Percentiles rank a stretch among this genome's conserved stretches.
Conservation (phyloP, 2,329 filamentous ascomycete species). For the Helicocarpus griseus region DNA sequence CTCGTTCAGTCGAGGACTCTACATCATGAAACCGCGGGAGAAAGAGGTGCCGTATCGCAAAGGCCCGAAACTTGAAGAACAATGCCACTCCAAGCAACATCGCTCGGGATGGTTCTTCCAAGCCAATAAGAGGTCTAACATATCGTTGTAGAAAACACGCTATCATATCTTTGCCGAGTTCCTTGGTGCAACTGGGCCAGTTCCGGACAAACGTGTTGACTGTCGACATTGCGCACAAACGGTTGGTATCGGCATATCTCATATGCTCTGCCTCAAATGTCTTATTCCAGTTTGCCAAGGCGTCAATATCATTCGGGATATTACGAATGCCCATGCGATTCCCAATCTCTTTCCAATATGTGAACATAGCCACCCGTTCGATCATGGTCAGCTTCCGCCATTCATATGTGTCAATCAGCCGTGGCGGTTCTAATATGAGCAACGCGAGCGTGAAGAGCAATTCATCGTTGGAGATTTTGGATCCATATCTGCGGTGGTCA, state of each 20-base stretch:
- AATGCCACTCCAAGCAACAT: neutral
- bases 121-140: neutral
- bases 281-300: neutral
- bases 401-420: conserved; percentile 52
- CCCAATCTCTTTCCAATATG: conserved; percentile 55
- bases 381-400: conserved; percentile 55
- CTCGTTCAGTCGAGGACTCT: conserved; percentile 7
- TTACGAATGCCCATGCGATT: conserved; percentile 54
- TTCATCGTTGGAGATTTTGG: conserved; percentile 47
- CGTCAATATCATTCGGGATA: neutral
- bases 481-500: conserved; percentile 44
- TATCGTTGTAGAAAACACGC: neutral
- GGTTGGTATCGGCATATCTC: neutral
- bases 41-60: neutral
- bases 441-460: conserved; percentile 50
- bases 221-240: neutral
- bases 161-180: neutral
- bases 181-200: neutral
- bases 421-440: conserved; percentile 51
- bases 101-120: neutral
- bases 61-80: neutral
- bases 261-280: neutral
- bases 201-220: neutral
- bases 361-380: conserved; percentile 52
- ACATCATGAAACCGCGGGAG: neutral